Evolutionary conservation across 2,329 filamentous ascomycete genomes (phyloP).

Genomic region (Alternaria infectoria): DNA sequence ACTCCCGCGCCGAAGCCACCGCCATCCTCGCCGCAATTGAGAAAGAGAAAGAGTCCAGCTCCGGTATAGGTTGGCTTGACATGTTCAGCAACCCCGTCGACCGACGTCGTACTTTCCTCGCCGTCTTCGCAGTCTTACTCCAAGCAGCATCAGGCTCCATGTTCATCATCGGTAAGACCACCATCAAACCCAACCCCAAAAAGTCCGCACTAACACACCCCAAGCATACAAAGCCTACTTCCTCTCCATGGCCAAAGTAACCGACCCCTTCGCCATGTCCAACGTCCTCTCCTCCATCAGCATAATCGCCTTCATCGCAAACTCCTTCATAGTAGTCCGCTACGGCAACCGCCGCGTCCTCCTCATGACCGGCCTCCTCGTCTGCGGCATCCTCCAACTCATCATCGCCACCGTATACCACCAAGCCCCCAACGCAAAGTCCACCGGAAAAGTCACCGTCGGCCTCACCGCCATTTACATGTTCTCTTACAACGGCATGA

Average conservation of each 20-base stretch:
- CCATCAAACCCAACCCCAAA: conserved; percentile 20
- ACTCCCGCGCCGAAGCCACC: conserved; percentile 43
- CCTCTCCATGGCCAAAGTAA: conserved; percentile 64
- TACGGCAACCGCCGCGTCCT: conserved; percentile 62
- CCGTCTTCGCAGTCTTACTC: conserved; percentile 43
- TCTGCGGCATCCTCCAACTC: conserved; percentile 63
- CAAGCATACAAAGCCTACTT: conserved; percentile 60
- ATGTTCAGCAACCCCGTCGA: conserved; percentile 47
- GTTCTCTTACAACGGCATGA: conserved; percentile 61
- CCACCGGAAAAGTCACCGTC: conserved; percentile 58
- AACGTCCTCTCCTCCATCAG: conserved; percentile 63
- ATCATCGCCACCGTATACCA: conserved; percentile 62
- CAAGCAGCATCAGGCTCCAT: conserved; percentile 49
- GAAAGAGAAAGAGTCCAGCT: conserved; percentile 37
- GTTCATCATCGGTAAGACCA: conserved; percentile 48
- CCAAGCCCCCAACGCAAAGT: conserved; percentile 44
- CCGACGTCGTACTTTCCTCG: conserved; percentile 44
- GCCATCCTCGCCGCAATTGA: conserved; percentile 45
- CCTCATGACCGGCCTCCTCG: conserved; percentile 57
- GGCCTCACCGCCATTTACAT: conserved; percentile 62
- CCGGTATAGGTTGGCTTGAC: conserved; percentile 40
- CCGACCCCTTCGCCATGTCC: conserved; percentile 62
- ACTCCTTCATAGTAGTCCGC: conserved; percentile 59
- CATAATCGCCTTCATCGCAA: conserved; percentile 63
- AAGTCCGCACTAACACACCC: neutral